These are phyloP conservation scores for Chlorella sorokiniana DNA, from an alignment of 139 green algal species.

Conservation along the genomic window DNA sequence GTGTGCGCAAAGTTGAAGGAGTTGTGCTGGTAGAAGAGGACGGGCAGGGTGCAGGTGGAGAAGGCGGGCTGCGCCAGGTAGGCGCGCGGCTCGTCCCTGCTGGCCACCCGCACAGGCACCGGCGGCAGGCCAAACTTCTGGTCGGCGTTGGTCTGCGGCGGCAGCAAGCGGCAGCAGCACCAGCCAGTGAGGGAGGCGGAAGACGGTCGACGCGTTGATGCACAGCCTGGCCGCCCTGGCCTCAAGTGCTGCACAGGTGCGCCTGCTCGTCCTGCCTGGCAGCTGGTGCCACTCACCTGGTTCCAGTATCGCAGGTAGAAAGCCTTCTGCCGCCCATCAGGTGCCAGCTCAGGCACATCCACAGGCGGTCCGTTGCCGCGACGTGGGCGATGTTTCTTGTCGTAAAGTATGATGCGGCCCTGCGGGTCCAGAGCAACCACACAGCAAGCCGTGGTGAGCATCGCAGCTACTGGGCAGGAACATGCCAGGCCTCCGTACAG, in stretches of 20 bases:
- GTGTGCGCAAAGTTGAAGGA: background rate
- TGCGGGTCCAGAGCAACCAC: too few relatives aligned
- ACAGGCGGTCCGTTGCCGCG: background rate
- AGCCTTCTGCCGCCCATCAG: background rate
- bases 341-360: background rate
- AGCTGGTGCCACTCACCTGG: background rate
- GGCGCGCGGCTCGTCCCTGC: background rate
- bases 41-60: background rate
- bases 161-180: too few relatives aligned
- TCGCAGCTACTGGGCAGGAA: too few relatives aligned
- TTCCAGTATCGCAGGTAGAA: constrained; percentile 1
- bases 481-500: too few relatives aligned
- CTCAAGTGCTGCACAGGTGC: background rate
- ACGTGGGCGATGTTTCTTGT: background rate
- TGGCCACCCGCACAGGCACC: background rate
- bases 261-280: background rate
- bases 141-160: background rate
- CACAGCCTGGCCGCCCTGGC: background rate
- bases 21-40: background rate
- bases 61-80: background rate
- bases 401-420: background rate
- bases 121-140: background rate
- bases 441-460: too few relatives aligned
- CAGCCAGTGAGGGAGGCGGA: too few relatives aligned
- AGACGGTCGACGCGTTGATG: too few relatives aligned